A percentile compares a stretch with the other conserved stretches of the same genome.
phyloP scores from a whole-genome alignment of 805 yeast genomes.

The Candida arabinofermentans region DNA sequence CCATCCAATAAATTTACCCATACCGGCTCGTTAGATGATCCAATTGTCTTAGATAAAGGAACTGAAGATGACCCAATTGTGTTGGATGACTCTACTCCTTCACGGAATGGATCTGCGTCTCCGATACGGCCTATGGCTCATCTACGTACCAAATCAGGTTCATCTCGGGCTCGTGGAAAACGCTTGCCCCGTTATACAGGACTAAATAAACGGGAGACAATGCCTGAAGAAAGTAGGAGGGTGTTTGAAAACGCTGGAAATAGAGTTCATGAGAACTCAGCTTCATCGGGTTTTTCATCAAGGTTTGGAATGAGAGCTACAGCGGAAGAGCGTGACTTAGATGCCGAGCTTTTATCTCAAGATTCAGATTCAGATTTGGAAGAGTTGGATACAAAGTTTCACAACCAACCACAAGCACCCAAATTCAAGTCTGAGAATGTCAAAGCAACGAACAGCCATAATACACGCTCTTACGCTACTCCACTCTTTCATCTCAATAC shows the following conservation, averaged over 20 bases:
- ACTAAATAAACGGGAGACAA: neutral
- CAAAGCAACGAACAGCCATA: no score
- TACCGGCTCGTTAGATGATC: slow-evolving; percentile 21
- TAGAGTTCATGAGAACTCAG: no score
- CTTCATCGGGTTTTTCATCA: neutral
- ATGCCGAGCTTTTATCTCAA: neutral
- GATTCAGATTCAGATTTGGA: slow-evolving; percentile 2
- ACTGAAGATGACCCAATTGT: slow-evolving; percentile 30
- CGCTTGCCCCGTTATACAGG: no score
- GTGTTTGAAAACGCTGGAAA: neutral
- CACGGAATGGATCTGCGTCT: neutral
- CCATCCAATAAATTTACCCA: slow-evolving; percentile 1
- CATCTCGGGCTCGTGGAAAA: neutral
- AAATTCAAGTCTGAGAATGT: neutral
- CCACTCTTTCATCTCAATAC: slow-evolving; percentile 11
- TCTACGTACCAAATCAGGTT: neutral
- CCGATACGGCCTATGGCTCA: neutral
- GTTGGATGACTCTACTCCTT: slow-evolving; percentile 13
- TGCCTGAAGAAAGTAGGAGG: neutral
- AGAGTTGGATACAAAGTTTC: neutral
- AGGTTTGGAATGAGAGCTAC: slow-evolving; percentile 2
- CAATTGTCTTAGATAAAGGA: slow-evolving; percentile 25
- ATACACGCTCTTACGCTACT: no score
- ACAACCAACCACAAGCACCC: neutral
- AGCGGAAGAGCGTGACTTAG: slow-evolving; percentile 2